Base-by-base conservation (phyloP, 106 monocot genomes). In the Platanthera zijinensis region DNA sequence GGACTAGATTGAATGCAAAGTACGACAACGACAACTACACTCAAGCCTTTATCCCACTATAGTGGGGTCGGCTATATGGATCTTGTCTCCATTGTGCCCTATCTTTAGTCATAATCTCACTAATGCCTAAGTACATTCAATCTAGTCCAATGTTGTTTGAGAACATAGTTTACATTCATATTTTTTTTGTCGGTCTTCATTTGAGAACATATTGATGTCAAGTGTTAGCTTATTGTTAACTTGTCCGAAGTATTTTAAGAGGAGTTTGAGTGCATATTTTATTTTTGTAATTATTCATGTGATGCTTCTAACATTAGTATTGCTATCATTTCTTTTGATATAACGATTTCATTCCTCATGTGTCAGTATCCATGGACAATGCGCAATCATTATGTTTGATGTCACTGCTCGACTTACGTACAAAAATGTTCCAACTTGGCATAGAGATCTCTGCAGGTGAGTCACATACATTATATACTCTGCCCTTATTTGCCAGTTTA, bases 311-410 rank as follows among this genome's bases (percentile, higher is more conserved):
- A 2, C 19, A 6, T 61, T 21, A 19, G 18, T 21, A 19, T 61
- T 61, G n/a, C 6, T 61, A 19, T 61, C 21, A 19, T 61, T 21
- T 6, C 21, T 19, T 61, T 61, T 61, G 1, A 19, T 14, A 1
- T 61, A 61, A 19, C 6, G 21, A 61, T 61, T 61, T 61, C 8
- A 61, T 19, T 7, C 21, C 59, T 61, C 59, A 7, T 8, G 6
- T 1, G 6, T 48, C 84, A 90, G 89, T 71, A 87, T 90, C 49
- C 89, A 90, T 75, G 90, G 90, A n/a, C 87, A 87, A 61, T 90
- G 90, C 72, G 87, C 90, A 6, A 87, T 90, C 32, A 87, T 90
- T 45, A 90, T 90, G 87, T 87, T 90, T 77, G 84, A 90, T 72
- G 90, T 90, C 52, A 90, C 90, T 46, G 90, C 90, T 10, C 80